Percentiles rank a stretch among this genome's conserved stretches.
These are phyloP conservation scores for Linum tenue DNA, from an alignment of 345 rosid species.

Conservation along the genomic window DNA sequence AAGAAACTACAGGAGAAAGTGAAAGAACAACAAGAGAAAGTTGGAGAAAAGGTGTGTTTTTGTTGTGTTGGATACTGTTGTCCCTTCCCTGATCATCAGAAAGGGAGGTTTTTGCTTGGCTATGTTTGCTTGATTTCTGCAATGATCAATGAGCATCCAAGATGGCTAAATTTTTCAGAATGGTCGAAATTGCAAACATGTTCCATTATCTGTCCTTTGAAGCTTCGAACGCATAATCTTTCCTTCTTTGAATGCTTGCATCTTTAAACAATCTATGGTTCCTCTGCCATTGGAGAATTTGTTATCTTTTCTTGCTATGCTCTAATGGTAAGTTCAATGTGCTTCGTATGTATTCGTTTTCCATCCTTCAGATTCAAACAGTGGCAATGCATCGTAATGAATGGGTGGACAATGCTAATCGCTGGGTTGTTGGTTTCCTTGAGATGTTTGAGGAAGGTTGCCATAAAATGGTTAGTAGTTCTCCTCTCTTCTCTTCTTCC, in stretches of 20 bases:
- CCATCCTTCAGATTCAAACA: conserved; percentile 51
- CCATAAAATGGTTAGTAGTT: conserved; percentile 79
- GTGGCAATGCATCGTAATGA: conserved; percentile 71
- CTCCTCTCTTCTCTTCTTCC: neutral
- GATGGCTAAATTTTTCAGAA: no score
- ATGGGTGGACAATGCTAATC: conserved; percentile 98
- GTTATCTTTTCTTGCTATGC: neutral
- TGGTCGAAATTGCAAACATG: neutral
- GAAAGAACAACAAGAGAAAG: conserved; percentile 86
- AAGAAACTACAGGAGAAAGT: conserved; percentile 88
- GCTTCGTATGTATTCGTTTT: neutral
- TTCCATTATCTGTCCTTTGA: neutral
- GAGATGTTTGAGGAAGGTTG: conserved; percentile 99
- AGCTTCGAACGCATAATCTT: neutral
- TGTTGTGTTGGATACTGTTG: neutral
- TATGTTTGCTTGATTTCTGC: neutral
- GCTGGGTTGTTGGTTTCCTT: conserved; percentile 96
- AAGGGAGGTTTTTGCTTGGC: neutral
- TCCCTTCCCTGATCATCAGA: no score
- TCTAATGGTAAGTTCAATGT: neutral
- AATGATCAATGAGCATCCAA: neutral
- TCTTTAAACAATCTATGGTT: neutral
- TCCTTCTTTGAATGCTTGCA: neutral
- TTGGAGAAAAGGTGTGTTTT: conserved; percentile 57
- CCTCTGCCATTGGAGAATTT: neutral